Conservation (phyloP, 352 stramenopile genomes). For the Globisporangium spinosum region DNA sequence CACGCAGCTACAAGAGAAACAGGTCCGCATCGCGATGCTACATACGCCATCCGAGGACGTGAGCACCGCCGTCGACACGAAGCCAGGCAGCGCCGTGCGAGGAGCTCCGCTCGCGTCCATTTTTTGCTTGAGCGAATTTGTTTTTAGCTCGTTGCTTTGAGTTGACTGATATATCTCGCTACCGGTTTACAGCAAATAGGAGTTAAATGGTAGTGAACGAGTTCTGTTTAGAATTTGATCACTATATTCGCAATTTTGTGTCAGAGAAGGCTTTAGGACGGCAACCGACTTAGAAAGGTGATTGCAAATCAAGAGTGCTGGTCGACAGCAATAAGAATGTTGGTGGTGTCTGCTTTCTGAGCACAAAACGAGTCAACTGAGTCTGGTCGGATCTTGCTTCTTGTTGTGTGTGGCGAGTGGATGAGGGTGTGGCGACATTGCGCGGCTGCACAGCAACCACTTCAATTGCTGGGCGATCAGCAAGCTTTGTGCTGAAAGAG, state of each 20-base stretch:
- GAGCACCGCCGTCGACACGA: slow-evolving; percentile 80
- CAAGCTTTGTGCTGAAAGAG: background rate
- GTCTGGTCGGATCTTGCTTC: background rate
- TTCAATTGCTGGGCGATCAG: background rate
- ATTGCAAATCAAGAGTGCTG: background rate
- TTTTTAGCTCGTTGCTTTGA: background rate
- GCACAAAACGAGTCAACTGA: background rate
- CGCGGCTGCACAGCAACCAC: background rate
- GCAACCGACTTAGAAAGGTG: background rate
- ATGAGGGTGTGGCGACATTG: background rate
- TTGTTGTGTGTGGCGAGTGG: background rate
- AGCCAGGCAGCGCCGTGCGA: slow-evolving; percentile 41
- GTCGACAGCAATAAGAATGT: background rate
- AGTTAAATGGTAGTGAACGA: background rate
- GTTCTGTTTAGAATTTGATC: too few species aligned
- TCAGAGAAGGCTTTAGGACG: too few species aligned
- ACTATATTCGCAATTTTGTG: too few species aligned
- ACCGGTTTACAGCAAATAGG: background rate
- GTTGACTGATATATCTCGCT: background rate
- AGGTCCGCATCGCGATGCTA: slow-evolving; percentile 4
- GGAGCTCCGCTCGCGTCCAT: slow-evolving; percentile 8
- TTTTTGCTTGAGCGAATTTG: background rate
- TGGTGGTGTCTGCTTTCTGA: background rate
- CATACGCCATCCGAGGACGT: slow-evolving; percentile 82
- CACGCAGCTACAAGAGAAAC: background rate